A percentile compares a stretch with the other conserved stretches of the same genome.
Conservation (phyloP, 2,329 filamentous ascomycete genomes). For the Hypocreales sp. region DNA sequence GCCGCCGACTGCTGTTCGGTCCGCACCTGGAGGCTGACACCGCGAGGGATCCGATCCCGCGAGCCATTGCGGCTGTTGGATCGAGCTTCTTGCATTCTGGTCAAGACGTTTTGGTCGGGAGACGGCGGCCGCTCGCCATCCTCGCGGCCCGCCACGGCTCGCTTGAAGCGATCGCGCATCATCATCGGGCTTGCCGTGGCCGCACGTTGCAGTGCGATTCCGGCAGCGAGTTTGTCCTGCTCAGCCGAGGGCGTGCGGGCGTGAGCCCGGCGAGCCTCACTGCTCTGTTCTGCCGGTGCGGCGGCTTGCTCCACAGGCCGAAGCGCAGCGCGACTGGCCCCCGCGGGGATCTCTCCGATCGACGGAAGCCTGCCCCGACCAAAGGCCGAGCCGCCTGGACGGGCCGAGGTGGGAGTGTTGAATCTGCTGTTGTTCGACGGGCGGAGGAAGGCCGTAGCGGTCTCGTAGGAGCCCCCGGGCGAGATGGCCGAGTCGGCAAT, state of each 20-base stretch:
- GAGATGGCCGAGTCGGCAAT: constrained; percentile 59
- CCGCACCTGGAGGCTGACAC: constrained; percentile 48
- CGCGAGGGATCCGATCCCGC: constrained; percentile 63
- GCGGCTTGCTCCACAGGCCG: constrained; percentile 10
- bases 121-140: constrained; percentile 47
- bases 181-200: constrained; percentile 54
- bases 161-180: constrained; percentile 31
- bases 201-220: constrained; percentile 41
- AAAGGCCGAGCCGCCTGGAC: constrained; percentile 41
- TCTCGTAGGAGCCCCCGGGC: constrained; percentile 46
- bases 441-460: constrained; percentile 51
- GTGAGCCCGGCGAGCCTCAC: constrained; percentile 14
- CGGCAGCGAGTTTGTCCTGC: constrained; percentile 25
- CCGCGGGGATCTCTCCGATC: constrained; percentile 45
- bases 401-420: constrained; percentile 53
- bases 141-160: constrained; percentile 14
- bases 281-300: constrained; percentile 11
- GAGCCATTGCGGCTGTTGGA: constrained; percentile 52
- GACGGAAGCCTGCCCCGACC: constrained; percentile 55
- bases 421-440: constrained; percentile 52
- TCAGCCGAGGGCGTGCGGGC: constrained; percentile 21
- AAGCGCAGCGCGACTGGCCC: constrained; percentile 15
- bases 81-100: constrained; percentile 42
- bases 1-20: constrained; percentile 32
- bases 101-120: constrained; percentile 39